These are phyloP conservation scores for Beauveria pseudobassiana DNA, from an alignment of 2,329 filamentous ascomycete species.

Conservation along the genomic window DNA sequence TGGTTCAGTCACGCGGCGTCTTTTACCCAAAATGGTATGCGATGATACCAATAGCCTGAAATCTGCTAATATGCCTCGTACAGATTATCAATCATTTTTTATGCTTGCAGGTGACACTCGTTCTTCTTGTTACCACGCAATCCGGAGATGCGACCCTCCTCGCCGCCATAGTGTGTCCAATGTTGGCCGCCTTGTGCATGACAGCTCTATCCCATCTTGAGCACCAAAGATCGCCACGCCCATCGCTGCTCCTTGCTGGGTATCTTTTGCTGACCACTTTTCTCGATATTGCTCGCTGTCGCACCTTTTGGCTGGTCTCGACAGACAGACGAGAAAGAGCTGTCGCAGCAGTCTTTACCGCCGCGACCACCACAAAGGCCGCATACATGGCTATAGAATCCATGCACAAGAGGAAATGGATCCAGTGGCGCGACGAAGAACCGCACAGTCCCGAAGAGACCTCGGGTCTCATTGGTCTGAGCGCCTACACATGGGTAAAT, in stretches of 20 bases:
- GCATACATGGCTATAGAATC: conserved; percentile 30
- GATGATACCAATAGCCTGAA: neutral
- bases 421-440: conserved; percentile 17
- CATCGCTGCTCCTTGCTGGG: conserved; percentile 33
- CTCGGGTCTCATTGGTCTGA: conserved; percentile 25
- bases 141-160: conserved; percentile 12
- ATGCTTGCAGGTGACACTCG: neutral
- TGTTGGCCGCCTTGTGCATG: conserved; percentile 21
- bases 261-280: conserved; percentile 36
- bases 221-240: conserved; percentile 29
- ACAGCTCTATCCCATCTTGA: conserved; percentile 27
- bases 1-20: neutral
- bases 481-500: conserved; percentile 29
- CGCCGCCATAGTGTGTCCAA: conserved; percentile 14
- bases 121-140: neutral
- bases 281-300: conserved; percentile 36
- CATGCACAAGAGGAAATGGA: conserved; percentile 23
- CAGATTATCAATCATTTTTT: neutral
- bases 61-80: neutral
- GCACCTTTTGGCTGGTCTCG: conserved; percentile 20
- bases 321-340: neutral
- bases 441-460: conserved; percentile 32
- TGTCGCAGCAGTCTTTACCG: conserved; percentile 24
- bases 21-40: neutral
- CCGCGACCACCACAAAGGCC: conserved; percentile 27